Evolutionary conservation across 2,329 filamentous ascomycete species (phyloP).

Genomic region (Pseudogymnoascus sp.): DNA sequence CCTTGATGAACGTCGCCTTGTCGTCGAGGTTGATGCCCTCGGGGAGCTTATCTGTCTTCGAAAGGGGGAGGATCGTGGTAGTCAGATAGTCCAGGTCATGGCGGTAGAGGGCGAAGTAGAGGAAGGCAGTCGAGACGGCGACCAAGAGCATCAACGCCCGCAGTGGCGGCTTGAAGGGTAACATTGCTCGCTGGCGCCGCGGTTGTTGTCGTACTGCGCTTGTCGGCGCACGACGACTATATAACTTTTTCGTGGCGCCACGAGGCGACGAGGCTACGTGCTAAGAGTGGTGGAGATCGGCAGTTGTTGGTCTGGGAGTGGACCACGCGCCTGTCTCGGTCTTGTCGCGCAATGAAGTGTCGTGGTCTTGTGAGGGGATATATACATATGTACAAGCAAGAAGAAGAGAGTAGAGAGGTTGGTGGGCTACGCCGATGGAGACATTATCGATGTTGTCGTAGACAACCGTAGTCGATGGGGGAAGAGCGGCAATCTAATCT

Average conservation of each 20-base stretch:
- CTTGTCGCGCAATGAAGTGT: neutral
- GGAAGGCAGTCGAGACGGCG: neutral
- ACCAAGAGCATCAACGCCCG: neutral
- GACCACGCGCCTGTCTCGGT: neutral
- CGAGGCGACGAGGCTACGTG: neutral
- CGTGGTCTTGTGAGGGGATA: neutral
- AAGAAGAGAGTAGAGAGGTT: neutral
- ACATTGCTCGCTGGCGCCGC: neutral
- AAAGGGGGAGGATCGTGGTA: neutral
- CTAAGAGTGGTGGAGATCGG: neutral
- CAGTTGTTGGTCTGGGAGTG: neutral
- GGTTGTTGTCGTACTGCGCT: neutral
- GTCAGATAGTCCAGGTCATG: neutral
- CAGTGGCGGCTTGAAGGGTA: neutral
- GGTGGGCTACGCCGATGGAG: neutral
- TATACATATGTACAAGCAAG: neutral
- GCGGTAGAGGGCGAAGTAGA: neutral
- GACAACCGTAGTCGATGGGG: neutral
- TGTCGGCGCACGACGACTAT: neutral
- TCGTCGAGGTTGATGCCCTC: neutral
- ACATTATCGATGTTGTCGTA: neutral
- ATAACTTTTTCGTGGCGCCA: neutral
- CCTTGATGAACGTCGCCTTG: slow-evolving; percentile 12
- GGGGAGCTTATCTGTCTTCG: neutral
- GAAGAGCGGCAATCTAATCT: neutral